Evolutionary conservation across 2,329 filamentous ascomycete genomes (phyloP).

Genomic region (Trichoderma hamatum): DNA sequence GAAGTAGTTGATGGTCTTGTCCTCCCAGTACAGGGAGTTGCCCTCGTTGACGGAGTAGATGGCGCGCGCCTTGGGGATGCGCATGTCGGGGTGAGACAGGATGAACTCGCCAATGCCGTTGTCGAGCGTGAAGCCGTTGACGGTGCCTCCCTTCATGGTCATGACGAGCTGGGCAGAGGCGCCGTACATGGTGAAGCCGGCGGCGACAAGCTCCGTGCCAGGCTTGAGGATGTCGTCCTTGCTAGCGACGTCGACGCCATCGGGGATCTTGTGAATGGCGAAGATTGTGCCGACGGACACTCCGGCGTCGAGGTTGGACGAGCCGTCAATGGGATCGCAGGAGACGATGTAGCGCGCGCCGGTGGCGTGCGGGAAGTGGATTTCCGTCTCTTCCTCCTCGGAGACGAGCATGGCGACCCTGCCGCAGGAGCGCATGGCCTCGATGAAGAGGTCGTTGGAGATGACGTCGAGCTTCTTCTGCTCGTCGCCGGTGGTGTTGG

Average conservation of each 20-base stretch:
- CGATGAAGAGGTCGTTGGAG: slow-evolving; percentile 96
- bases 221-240: slow-evolving; percentile 87
- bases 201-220: slow-evolving; percentile 87
- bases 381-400: slow-evolving; percentile 93
- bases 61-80: slow-evolving; percentile 73
- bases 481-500: slow-evolving; percentile 94
- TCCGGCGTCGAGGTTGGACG: slow-evolving; percentile 95
- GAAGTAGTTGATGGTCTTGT: slow-evolving; percentile 85
- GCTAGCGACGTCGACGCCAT: slow-evolving; percentile 71
- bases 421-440: slow-evolving; percentile 89
- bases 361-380: slow-evolving; percentile 76
- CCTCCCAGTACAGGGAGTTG: slow-evolving; percentile 95
- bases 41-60: slow-evolving; percentile 99
- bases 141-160: slow-evolving; percentile 88
- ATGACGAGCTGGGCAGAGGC: slow-evolving; percentile 95
- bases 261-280: slow-evolving; percentile 85
- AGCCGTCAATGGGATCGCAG: slow-evolving; percentile 97
- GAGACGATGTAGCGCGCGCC: slow-evolving; percentile 90
- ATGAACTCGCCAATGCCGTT: slow-evolving; percentile 98
- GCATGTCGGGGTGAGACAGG: slow-evolving; percentile 94
- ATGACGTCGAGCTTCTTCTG: slow-evolving; percentile 99
- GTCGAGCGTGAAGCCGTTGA: slow-evolving; percentile 98
- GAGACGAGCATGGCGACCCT: slow-evolving; percentile 93
- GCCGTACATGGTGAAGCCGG: slow-evolving; percentile 99
- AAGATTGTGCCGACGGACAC: slow-evolving; percentile 99